These are phyloP conservation scores for Monosporascus sp. DNA, from an alignment of 2,329 filamentous ascomycete species.

Conservation along the genomic window DNA sequence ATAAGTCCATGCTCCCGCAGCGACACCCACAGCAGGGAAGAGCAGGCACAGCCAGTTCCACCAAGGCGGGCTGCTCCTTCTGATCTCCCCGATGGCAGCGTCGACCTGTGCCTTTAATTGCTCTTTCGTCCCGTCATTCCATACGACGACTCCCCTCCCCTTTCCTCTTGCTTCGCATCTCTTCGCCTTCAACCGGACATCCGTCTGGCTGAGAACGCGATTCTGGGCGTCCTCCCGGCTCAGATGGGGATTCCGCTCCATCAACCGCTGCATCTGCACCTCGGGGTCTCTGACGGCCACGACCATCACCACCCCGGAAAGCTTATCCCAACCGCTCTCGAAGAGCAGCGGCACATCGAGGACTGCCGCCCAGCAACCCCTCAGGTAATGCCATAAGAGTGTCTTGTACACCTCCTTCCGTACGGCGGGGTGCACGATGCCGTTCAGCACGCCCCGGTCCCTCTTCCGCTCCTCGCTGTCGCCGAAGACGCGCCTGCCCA, in stretches of 20 bases:
- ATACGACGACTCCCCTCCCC: conserved; percentile 72
- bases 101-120: conserved; percentile 64
- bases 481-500: conserved; percentile 85
- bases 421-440: conserved; percentile 90
- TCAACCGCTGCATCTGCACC: conserved; percentile 76
- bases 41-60: conserved; percentile 71
- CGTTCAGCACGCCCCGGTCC: conserved; percentile 75
- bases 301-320: conserved; percentile 81
- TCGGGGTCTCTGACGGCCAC: conserved; percentile 77
- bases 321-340: conserved; percentile 77
- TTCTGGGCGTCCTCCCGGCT: conserved; percentile 83
- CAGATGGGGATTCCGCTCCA: conserved; percentile 70
- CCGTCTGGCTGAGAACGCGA: conserved; percentile 78
- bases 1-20: conserved; percentile 65
- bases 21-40: conserved; percentile 69
- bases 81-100: conserved; percentile 59
- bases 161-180: conserved; percentile 61
- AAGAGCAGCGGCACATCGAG: conserved; percentile 90
- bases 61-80: conserved; percentile 64
- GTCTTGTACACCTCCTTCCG: conserved; percentile 73
- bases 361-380: conserved; percentile 81
- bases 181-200: conserved; percentile 77
- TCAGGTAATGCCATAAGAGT: conserved; percentile 67
- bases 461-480: conserved; percentile 61
- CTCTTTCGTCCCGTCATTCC: conserved; percentile 77